Evolutionary conservation across 345 rosid species (phyloP).

Genomic region (Bruguiera gymnorhiza): DNA sequence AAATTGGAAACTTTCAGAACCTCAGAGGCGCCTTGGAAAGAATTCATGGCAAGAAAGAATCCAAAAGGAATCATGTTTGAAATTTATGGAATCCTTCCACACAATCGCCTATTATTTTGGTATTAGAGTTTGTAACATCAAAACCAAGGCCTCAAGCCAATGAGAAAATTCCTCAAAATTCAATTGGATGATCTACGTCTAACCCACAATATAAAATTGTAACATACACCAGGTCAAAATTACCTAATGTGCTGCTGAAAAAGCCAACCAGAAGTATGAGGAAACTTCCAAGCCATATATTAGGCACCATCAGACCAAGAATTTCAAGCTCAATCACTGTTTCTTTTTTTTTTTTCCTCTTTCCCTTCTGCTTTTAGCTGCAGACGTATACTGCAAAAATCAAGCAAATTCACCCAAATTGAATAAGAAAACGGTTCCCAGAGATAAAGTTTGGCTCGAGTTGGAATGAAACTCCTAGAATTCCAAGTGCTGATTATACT

Average conservation of each 20-base stretch:
- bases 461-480: not conserved
- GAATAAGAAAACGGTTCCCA: not conserved
- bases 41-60: too few relatives aligned
- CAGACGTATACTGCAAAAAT: slow-evolving; percentile 6
- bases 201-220: not conserved
- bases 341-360: not conserved
- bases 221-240: slow-evolving; percentile 3
- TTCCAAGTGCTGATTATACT: not conserved
- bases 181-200: not conserved
- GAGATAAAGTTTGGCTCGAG: slow-evolving; percentile 9
- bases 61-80: too few relatives aligned
- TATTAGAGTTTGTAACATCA: too few relatives aligned
- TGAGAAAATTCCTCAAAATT: not conserved
- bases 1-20: not conserved
- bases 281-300: slow-evolving; percentile 40
- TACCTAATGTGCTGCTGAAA: slow-evolving; percentile 50
- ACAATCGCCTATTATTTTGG: too few relatives aligned
- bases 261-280: slow-evolving; percentile 43
- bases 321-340: slow-evolving; percentile 11
- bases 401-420: not conserved
- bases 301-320: slow-evolving; percentile 47
- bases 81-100: too few relatives aligned
- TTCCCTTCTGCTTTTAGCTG: slow-evolving; percentile 6
- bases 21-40: too few relatives aligned
- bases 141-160: not conserved